Evolutionary conservation across 2,329 filamentous ascomycete species (phyloP), one percentile per base, ranked within the genome.

Genomic region (Aspergillus udagawae): DNA sequence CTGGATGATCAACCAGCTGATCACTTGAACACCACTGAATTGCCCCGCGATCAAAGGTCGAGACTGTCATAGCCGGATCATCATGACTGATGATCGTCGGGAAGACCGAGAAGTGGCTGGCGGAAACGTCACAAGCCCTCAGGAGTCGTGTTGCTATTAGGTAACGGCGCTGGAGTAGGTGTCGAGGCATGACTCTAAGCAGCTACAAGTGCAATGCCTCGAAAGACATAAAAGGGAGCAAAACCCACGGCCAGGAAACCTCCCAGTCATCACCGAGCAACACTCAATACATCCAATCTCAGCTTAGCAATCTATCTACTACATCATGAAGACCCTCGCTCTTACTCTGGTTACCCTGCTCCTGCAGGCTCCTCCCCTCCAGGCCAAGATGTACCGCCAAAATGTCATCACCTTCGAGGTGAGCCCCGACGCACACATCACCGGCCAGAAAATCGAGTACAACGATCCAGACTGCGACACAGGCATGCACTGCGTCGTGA

Each of bases 391-490:
- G 21, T 47, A 47, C 23, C 44, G 21, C 21, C n/a, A 27, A 10
- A 47, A 47, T 12, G 3, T 27, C 21, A 1, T 47, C 20, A 23
- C 44, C 21, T 47, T 8, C 44, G 21, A 8, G 44, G 44, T 47
- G 20, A 47, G 44, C 44, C 21, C 21, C 5, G 44, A 47, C 23
- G 44, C 44, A 10, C 12, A 3, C 3, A 8, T 56, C 52, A 47
- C 38, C 23, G 52, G n/a, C 20, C 45, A 53, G 17, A 47, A 14
- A 3, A 57, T 57, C 23, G 38, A 52, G 48, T 57, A 57, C 52
- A 21, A 29, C 20, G 55, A 57, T 9, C 55, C 52, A 2, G 55
- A 57, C 41, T 57, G 55, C 6, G 52, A 51, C 2, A 41, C 52
- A 8, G 48, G 45, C 10, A 42, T 57, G 23, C 10, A 51, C 8